Base-by-base conservation (phyloP, 768 basidiomycete genomes). In the Mycena pura region DNA sequence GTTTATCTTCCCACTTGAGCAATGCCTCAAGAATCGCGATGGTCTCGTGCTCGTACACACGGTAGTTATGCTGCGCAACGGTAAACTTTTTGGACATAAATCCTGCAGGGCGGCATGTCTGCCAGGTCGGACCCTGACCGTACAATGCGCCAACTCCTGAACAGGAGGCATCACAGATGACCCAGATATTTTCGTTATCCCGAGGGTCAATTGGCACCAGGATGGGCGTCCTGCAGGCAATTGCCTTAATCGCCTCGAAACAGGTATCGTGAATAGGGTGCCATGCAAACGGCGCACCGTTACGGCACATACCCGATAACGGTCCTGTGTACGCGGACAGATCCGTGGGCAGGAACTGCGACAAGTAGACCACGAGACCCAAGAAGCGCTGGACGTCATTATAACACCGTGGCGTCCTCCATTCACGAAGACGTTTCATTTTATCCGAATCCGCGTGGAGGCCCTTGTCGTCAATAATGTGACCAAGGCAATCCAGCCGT, bases 341-440 rank as follows among this genome's bases (percentile, higher is more conserved):
- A 45, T 78, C 69, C 0, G n/a, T n/a, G n/a, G 77, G 76, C 51
- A 81, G 65, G 58, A 76, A 78, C 6, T 71, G 69, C 3, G 69
- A 68, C 4, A 78, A 24, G 45, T 77, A 78, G 25, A 76, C 60
- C 1, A 76, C 70, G 0, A 77, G 61, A 4, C 77, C 75, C 0
- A 77, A 60, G 48, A 79, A 79, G 10, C 68, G 46, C 24, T 72
- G 72, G 0, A 78, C 66, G 1, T 77, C 73, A 24, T 69, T 50
- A 24, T 68, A 69, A 2, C 40, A 45, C 3, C 64, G 24, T 0
- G 74, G 76, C 0, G 62, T 66, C 19, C 61, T 40, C 77, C 76
- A 79, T 0, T 71, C 51, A 1, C 64, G 21, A 4, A 78, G 66
- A 2, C 40, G 32, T 5, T 22, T 51, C 67, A 78, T 65, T 47